Evolutionary conservation across 108 stramenopile genomes (phyloP).

Genomic region (Epipyxis sp.): DNA sequence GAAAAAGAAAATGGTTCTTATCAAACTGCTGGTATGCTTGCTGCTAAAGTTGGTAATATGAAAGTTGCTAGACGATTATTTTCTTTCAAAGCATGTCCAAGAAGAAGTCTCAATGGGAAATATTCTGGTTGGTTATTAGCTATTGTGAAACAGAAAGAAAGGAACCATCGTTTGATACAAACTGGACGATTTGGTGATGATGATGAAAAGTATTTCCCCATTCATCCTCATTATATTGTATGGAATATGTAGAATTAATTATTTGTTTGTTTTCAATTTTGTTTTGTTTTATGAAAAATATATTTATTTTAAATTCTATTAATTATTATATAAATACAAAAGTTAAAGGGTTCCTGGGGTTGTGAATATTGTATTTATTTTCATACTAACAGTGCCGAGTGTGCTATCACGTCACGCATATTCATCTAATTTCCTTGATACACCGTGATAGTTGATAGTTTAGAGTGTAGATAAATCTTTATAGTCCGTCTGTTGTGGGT

Average conservation of each 20-base stretch:
- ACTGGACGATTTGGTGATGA: constrained; percentile 23
- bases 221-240: constrained; percentile 2
- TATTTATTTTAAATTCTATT: too few relatives aligned
- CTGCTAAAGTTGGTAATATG: neutral
- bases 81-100: neutral
- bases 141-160: neutral
- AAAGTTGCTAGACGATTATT: neutral
- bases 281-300: too few relatives aligned
- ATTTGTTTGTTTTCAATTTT: too few relatives aligned
- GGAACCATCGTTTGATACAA: neutral
- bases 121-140: constrained; percentile 19
- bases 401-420: too few relatives aligned
- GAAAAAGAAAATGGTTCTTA: neutral
- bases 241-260: neutral
- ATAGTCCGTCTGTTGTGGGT: too few relatives aligned
- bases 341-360: too few relatives aligned
- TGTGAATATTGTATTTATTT: too few relatives aligned
- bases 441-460: too few relatives aligned
- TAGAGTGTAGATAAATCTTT: too few relatives aligned
- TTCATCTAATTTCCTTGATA: too few relatives aligned
- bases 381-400: too few relatives aligned
- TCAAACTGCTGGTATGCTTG: constrained; percentile 10
- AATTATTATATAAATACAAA: too few relatives aligned
- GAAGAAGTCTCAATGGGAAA: neutral
- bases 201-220: constrained; percentile 12